Conservation (phyloP, 2,329 filamentous ascomycete genomes). For the Thielaviopsis punctulata region DNA sequence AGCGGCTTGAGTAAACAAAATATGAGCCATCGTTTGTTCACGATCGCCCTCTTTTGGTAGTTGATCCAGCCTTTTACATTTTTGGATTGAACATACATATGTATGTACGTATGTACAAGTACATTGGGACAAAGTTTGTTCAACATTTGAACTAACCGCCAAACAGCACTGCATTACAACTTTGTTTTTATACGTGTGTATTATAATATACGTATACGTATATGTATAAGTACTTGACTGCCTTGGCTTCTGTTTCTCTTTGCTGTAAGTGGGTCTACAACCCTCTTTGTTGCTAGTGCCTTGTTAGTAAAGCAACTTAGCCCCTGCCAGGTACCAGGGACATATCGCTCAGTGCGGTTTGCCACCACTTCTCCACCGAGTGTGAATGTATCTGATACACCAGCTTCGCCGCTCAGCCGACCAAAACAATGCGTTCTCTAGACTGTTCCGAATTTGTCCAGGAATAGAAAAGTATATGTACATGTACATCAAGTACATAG, state of each 20-base stretch:
- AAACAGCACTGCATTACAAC: no score
- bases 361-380: neutral
- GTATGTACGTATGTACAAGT: no score
- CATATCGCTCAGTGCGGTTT: neutral
- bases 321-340: neutral
- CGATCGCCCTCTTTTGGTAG: no score
- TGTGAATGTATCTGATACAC: conserved; percentile 4
- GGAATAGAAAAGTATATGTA: neutral
- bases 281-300: neutral
- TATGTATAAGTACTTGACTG: no score
- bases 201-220: no score
- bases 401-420: neutral
- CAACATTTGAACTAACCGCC: no score
- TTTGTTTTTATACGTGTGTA: no score
- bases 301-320: neutral
- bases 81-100: no score
- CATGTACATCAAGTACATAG: neutral
- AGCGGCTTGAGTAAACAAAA: no score
- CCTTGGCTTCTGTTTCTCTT: neutral
- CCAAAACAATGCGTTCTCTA: neutral
- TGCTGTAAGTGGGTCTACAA: neutral
- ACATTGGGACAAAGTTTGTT: no score
- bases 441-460: neutral
- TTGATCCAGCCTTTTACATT: no score
- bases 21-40: no score